Evolutionary conservation across 1,284 basidiomycete species (phyloP), one percentile per base, ranked within the genome.

Genomic region (Fomitopsis pinicola): DNA sequence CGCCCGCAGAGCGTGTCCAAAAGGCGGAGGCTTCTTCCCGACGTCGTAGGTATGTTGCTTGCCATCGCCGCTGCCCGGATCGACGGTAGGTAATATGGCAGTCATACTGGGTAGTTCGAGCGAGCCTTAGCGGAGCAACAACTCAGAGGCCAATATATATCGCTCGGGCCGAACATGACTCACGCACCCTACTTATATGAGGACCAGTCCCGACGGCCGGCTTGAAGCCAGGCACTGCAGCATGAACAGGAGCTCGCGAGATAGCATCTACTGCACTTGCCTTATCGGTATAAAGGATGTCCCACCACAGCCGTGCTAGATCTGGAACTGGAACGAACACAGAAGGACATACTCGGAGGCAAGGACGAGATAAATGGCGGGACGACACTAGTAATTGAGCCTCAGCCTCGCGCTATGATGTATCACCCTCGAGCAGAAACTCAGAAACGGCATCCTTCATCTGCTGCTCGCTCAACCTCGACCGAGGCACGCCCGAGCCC

Each of bases 1-100:
- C 60, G 83, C 76, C 61, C 80, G 78, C 72, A 89, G 76, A 2
- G 72, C 73, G 67, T 83, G 82, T 0, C 89, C 89, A 67, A 91
- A 90, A 1, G 75, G 66, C 0, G 83, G 84, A 0, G 81, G 74
- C 38, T 65, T 60, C 33, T 58, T 56, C 35, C 54, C 65, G 9
- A 66, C 62, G 55, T 74, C 71, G 52, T 71, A 73, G 6, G 66
- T 68, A 54, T 67, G 64, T 7, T 67, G 61, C 15, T 55, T 55
- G 12, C 12, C 35, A 30, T 54, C n/a, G n/a, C 19, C 12, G 3
- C 17, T 9, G 35, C 17, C 28, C 10, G 5, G 14, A 15, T 54
- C 35, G n/a, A n/a, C n/a, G 35, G 19, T 33, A 17, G 52, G 2
- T 5, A 8, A 5, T 15, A 36, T 38, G 35, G 52, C 19, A 38